A percentile compares a stretch with the other conserved stretches of the same genome.
These are phyloP conservation scores for Tricholoma sp. DNA, from an alignment of 768 basidiomycete genomes.

Conservation along the genomic window DNA sequence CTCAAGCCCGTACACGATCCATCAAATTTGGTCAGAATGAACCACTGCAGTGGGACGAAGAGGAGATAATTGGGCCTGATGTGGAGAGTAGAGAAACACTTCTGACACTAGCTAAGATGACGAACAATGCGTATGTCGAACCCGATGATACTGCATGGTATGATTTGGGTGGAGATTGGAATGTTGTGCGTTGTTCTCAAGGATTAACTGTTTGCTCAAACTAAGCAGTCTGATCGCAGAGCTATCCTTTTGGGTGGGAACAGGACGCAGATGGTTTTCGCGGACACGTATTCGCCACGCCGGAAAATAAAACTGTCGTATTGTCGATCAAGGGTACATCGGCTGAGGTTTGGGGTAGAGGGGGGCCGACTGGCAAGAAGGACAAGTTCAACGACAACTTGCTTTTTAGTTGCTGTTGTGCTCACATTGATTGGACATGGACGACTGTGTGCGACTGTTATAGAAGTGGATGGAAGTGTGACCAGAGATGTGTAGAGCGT, in stretches of 20 bases:
- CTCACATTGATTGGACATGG: conserved; percentile 90
- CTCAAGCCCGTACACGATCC: conserved; percentile 40
- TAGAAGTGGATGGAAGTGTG: conserved; percentile 74
- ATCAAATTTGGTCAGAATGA: conserved; percentile 41
- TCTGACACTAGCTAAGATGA: conserved; percentile 88
- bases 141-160: conserved; percentile 73
- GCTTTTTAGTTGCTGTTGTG: conserved; percentile 93
- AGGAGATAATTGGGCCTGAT: conserved; percentile 71
- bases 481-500: conserved; percentile 70
- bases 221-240: conserved; percentile 22
- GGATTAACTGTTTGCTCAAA: not conserved
- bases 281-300: conserved; percentile 85
- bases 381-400: conserved; percentile 94
- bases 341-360: conserved; percentile 65
- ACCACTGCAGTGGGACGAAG: conserved; percentile 64
- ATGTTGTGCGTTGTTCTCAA: conserved; percentile 31
- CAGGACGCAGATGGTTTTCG: conserved; percentile 82
- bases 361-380: conserved; percentile 82
- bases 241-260: conserved; percentile 90
- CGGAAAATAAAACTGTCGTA: conserved; percentile 79
- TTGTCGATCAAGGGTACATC: conserved; percentile 94
- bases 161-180: conserved; percentile 63
- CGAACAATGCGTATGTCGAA: conserved; percentile 82
- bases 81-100: conserved; percentile 72
- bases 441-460: conserved; percentile 90